Conservation (phyloP, 202 grass and related monocot genomes). For the Zoysia matrella region DNA sequence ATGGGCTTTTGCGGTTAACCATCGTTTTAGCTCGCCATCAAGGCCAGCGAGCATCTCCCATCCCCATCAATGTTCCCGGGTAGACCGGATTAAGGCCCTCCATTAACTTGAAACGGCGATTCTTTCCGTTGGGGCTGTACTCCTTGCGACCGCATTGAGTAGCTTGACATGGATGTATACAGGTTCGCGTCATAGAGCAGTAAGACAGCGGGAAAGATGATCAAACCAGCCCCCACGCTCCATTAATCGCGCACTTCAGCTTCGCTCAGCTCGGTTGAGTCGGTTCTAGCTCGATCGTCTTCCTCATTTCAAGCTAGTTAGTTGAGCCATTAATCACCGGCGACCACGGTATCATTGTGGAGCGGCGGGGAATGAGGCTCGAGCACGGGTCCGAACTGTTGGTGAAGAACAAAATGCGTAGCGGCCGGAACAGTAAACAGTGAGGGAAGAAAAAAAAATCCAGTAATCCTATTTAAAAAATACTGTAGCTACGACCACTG, state of each 20-base stretch:
- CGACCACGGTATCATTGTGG: background rate
- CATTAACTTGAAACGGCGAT: slow-evolving; percentile 25
- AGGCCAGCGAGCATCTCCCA: background rate
- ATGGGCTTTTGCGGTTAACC: slow-evolving; percentile 58
- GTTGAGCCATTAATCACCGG: slow-evolving; percentile 50
- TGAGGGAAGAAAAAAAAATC: no score
- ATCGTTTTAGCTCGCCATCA: slow-evolving; percentile 54
- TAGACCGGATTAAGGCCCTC: background rate
- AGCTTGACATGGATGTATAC: background rate
- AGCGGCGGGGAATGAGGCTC: slow-evolving; percentile 16
- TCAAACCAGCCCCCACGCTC: background rate
- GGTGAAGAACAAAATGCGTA: no score
- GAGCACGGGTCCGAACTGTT: no score
- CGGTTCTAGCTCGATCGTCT: no score
- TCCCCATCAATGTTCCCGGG: no score
- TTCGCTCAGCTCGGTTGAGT: no score
- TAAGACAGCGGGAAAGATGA: no score
- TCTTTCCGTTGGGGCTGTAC: slow-evolving; percentile 45
- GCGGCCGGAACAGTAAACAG: no score
- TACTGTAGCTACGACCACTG: no score
- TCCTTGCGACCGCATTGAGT: slow-evolving; percentile 42
- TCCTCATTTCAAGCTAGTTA: slow-evolving; percentile 46
- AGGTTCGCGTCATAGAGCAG: slow-evolving; percentile 2
- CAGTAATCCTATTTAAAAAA: no score
- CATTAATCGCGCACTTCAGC: background rate